Evolutionary conservation across 148 eudicot species (phyloP), one percentile per base, ranked within the genome.

Genomic region (Limonium bicolor): DNA sequence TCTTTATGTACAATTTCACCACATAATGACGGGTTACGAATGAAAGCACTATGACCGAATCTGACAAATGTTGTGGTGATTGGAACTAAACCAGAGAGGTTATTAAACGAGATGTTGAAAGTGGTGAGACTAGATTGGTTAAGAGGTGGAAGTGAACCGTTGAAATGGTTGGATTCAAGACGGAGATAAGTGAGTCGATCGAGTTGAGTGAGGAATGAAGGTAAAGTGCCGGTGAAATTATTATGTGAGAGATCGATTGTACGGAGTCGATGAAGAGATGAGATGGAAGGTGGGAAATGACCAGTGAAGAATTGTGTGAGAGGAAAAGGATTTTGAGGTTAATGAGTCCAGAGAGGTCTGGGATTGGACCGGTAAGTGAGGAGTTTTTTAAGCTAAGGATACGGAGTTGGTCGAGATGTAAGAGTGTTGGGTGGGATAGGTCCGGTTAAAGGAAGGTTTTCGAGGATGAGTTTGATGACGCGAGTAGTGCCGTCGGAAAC

Each of bases 321-420:
- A 90, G 84, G 56, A 52, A 90, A 3, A 90, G 46, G 0, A 78
- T 60, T 20, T 84, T 90, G 41, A 90, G 84, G 54, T 78, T 90
- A 1, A 39, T 22, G 5, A 90, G 59, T 22, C 60, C 64, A 2
- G 84, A 68, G 29, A 88, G 58, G 16, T 66, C 36, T 0, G 94
- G 94, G 28, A 88, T 74, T 19, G 35, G 37, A 20, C 84, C 94
- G 5, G 65, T 48, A 5, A 80, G 33, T 20, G 73, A 67, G 59
- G 80, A 77, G 0, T 60, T 62, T 40, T 84, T 85, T 36, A 90
- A 73, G 47, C 88, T 80, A 1, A 90, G 64, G 2, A 90, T 84
- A 1, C 95, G 60, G 2, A 90, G 70, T 55, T 90, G 84, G 44
- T 76, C 80, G 19, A 43, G 48, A 4, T 6, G 48, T 24, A 31